Conservation (phyloP, 371 early-diverging fungal species). For the Mucor lusitanicus region DNA sequence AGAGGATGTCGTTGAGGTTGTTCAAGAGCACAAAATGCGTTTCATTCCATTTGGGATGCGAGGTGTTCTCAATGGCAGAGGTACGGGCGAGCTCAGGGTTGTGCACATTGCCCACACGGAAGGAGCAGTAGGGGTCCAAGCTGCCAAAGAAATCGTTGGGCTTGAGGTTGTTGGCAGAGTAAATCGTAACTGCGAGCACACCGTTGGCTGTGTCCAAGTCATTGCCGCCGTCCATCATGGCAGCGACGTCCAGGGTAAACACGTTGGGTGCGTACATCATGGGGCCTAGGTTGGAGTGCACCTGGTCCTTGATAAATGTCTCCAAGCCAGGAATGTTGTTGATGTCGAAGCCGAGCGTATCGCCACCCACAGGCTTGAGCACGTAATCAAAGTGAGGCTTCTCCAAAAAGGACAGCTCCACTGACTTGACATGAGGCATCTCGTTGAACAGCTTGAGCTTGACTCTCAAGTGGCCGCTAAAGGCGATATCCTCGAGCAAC, state of each 20-base stretch:
- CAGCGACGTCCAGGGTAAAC: constrained; percentile 77
- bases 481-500: constrained; percentile 87
- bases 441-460: constrained; percentile 77
- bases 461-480: constrained; percentile 76
- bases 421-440: constrained; percentile 85
- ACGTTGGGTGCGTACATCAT: constrained; percentile 88
- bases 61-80: constrained; percentile 53
- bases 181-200: constrained; percentile 74
- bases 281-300: constrained; percentile 65
- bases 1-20: constrained; percentile 27
- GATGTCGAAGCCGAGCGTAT: constrained; percentile 81
- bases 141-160: constrained; percentile 79
- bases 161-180: constrained; percentile 75
- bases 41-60: constrained; percentile 37
- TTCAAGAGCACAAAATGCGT: constrained; percentile 35
- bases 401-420: constrained; percentile 84
- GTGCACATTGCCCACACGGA: constrained; percentile 66
- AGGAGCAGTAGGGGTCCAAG: constrained; percentile 77
- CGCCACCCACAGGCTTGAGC: constrained; percentile 87
- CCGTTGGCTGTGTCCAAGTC: constrained; percentile 68
- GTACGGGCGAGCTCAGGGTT: constrained; percentile 57
- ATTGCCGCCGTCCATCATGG: constrained; percentile 69
- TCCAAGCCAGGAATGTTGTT: constrained; percentile 78
- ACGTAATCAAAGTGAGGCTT: constrained; percentile 89
- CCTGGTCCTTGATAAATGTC: constrained; percentile 74